Evolutionary conservation across 352 stramenopile species (phyloP), one percentile per base, ranked within the genome.

Genomic region (Globisporangium mamillatum): DNA sequence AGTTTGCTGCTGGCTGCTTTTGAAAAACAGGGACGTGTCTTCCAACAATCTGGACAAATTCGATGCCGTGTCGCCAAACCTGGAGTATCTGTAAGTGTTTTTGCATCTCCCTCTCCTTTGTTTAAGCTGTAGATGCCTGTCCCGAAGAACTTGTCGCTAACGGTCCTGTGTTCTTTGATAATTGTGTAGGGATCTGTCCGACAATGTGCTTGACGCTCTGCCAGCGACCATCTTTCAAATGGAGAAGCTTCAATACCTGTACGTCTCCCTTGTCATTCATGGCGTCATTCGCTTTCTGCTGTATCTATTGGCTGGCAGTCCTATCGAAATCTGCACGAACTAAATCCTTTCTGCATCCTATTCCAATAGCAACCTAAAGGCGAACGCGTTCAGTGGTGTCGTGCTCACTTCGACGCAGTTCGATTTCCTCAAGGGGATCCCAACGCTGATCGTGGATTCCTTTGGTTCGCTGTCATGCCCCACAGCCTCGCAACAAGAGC

Each of bases 11-110:
- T 32, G 29, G 29, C 29, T 32, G 20, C 25, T 54, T 27, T 34
- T 24, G 5, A 20, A 57, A 44, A 16, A 10, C 52, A 70, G 65
- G 25, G 65, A 70, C 57, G 46, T 60, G 65, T 70, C 65, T 34
- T 66, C 57, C 38, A 70, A 70, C 65, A 70, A 60, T 38, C 36
- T 70, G 22, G 59, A 54, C 18, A 64, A 58, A 44, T 70, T 70
- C 18, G 52, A 66, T 25, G 65, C 58, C 24, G 24, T 56, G 8
- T 53, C 36, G 1, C 65, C 46, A 18, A 66, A 66, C 38, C 52
- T 70, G 16, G 52, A 60, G 41, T 70, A 70, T 18, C 24, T 70
- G 65, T 70, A 46, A 9, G 65, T 66, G 32, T 20, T 22, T 52
- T 54, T 60, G 18, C 18, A 32, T 52, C 20, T 24, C 7, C 6